phyloP scores from a whole-genome alignment of 768 basidiomycete species.

The Hydnomerulius pinastri region DNA sequence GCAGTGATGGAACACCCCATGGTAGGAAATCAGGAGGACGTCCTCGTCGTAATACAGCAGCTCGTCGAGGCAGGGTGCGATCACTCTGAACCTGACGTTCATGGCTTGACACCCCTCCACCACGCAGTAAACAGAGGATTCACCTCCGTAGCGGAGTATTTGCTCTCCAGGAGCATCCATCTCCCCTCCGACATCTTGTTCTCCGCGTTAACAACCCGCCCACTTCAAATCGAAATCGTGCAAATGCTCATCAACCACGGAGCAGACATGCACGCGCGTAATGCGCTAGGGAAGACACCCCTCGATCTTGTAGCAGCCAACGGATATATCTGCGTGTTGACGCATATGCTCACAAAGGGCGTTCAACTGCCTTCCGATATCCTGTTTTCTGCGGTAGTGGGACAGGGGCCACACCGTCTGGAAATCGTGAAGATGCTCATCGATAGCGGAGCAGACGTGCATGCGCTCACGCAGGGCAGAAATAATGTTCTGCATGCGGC shows the following conservation, averaged over 20 bases:
- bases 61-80: conserved; percentile 8
- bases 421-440: not conserved
- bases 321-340: not conserved
- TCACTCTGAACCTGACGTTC: not conserved
- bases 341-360: not conserved
- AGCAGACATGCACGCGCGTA: not conserved
- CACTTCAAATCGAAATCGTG: not conserved
- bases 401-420: not conserved
- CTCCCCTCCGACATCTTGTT: conserved; percentile 8
- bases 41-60: not conserved
- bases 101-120: not conserved
- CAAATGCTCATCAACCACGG: not conserved
- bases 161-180: not conserved
- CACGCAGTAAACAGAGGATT: conserved; percentile 6
- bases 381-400: not conserved
- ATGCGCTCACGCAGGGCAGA: no score
- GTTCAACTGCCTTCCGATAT: conserved; percentile 1
- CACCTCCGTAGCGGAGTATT: not conserved
- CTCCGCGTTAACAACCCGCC: not conserved
- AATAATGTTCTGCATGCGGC: no score
- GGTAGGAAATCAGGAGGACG: not conserved
- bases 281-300: not conserved
- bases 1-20: not conserved
- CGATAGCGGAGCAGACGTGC: not conserved
- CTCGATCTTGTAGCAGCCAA: no score